Base-by-base conservation (phyloP, 768 basidiomycete species). In the Leucocoprinus birnbaumii region DNA sequence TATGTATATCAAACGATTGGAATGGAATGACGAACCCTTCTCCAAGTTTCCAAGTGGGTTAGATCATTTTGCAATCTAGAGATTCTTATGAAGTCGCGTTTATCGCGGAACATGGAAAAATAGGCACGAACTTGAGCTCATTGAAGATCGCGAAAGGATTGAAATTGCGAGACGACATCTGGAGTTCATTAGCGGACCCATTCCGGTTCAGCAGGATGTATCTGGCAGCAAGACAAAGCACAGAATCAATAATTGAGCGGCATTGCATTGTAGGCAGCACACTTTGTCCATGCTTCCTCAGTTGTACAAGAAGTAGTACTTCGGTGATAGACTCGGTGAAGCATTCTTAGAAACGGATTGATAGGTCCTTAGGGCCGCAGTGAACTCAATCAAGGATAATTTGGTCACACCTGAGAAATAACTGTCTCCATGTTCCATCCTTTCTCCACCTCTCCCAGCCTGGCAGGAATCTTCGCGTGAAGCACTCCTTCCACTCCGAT, bases 231-330 rank as follows among this genome's bases (percentile, higher is more conserved):
- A 58, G 50, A 51, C 48, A 7, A 59, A 51, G 26, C 25, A 26
- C 8, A 16, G 25, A 21, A 13, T 14, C 18, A 27, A 34, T 22
- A 22, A 3, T 46, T 25, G 26, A 25, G 27, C 21, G 19, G 18
- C 41, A 44, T 27, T 42, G 24, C 25, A 35, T 16, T 45, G 11
- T 44, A 45, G 56, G 18, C 63, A 57, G 42, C 73, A 61, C 65
- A 90, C 86, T 83, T 89, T 47, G 89, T 91, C 89, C 91, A 93
- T 19, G 88, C 73, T 69, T 93, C 91, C 61, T 90, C 87, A 6
- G 81, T 67, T 19, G 89, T 90, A 63, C 90, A 92, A n/a, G 77
- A 75, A 2, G 83, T 82, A 37, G 71, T 74, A 62, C 76, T 79
- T 52, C 89, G 81, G 65, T 92, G 91, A 80, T 82, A 86, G 37